Evolutionary conservation across 495 filamentous ascomycete species (phyloP).

Genomic region (Massariosphaeria phaeospora): DNA sequence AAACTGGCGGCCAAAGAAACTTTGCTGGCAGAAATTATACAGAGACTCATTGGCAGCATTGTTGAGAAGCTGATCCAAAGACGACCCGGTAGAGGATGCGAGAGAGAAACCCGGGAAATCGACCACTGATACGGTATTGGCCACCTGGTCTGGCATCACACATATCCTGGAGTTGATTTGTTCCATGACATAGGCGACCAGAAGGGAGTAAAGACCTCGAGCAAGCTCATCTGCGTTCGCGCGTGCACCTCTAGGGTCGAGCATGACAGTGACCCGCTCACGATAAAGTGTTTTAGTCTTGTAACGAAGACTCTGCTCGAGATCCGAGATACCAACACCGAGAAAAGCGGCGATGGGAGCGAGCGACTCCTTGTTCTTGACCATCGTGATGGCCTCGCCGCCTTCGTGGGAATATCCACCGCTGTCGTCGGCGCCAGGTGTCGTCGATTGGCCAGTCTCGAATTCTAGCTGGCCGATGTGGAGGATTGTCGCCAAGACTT

Average conservation of each 20-base stretch:
- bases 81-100: conserved; percentile 71
- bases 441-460: conserved; percentile 68
- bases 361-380: conserved; percentile 89
- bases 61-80: conserved; percentile 86
- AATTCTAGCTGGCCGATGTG: conserved; percentile 97
- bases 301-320: conserved; percentile 86
- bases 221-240: conserved; percentile 91
- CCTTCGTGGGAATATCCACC: conserved; percentile 96
- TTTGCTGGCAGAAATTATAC: conserved; percentile 89
- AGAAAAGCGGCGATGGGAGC: conserved; percentile 85
- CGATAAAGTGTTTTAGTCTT: conserved; percentile 91
- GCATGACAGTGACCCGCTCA: conserved; percentile 94
- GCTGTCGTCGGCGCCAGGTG: conserved; percentile 77
- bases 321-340: conserved; percentile 68
- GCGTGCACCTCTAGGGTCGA: conserved; percentile 85
- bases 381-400: conserved; percentile 73
- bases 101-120: conserved; percentile 96
- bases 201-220: conserved; percentile 86
- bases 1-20: conserved; percentile 89
- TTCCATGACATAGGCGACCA: conserved; percentile 91
- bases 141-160: conserved; percentile 79
- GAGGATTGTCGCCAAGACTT: conserved; percentile 83
- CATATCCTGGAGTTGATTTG: conserved; percentile 85
- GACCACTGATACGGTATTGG: conserved; percentile 88
- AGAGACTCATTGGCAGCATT: conserved; percentile 88